Evolutionary conservation across 441 rosid species (phyloP), one percentile per base, ranked within the genome.

Genomic region (Manihot esculenta): DNA sequence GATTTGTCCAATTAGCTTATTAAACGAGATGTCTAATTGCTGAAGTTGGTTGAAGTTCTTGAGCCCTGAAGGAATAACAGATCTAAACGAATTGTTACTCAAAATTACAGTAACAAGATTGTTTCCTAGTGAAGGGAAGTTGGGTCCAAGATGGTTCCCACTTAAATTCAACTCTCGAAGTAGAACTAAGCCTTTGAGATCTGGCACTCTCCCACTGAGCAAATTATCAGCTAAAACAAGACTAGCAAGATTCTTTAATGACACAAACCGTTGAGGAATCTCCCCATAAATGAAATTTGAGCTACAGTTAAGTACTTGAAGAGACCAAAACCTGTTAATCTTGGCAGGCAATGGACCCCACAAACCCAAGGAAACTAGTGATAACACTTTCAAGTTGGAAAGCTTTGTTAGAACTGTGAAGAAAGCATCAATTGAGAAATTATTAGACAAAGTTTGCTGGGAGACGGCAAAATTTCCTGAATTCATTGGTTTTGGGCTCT

Each of bases 311-410:
- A 94, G 82, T 59, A 75, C 77, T 53, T 79, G 55, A 33, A 94
- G 91, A 1, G 89, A 80, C 74, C 75, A 63, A 66, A 92, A 59
- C 60, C 90, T 82, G 78, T 75, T 74, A 76, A 83, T 69, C 45
- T 89, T 83, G 23, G 83, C 74, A 71, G 97, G 88, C 18, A 94
- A 76, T 11, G 86, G 80, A 74, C 99, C 97, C 89, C 96, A 84
- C 38, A 94, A 70, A 13, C 97, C 99, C 24, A 90, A 76, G 1
- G 93, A 88, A 49, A 90, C 87, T 18, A 92, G 86, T 5, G 94
- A 89, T 68, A 94, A 57, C 13, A 77, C 77, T 72, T 83, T 80
- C 84, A 94, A 80, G 62, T 71, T 74, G 14, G 97, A 76, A 72
- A 94, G 87, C 80, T 82, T 85, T 57, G 93, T 84, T 18, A 94